Evolutionary conservation across 108 stramenopile genomes (phyloP), one percentile per base, ranked within the genome.

Genomic region (Cyclotella atomus): DNA sequence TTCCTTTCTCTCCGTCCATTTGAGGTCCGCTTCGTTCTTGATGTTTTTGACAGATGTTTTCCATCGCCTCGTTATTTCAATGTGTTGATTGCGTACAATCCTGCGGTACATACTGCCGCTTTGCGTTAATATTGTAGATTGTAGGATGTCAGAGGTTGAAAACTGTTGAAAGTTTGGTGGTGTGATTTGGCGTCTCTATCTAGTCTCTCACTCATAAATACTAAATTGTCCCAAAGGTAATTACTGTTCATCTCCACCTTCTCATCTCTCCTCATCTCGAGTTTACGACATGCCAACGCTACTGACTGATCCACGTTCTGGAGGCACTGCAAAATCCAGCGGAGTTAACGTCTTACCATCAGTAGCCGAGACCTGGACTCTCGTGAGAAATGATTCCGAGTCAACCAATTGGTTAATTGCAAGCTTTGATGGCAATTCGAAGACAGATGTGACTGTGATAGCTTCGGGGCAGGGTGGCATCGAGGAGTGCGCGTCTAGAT

Each of bases 301-400:
- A 30, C 83, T 89, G 60, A 93, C 92, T 29, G 92, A 93, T 76
- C 89, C 92, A 29, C 78, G 92, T 45, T 89, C 88, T 19, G 92
- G 87, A 17, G 85, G 85, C 23, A 73, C 86, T 32, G 88, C 88
- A 64, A 84, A 88, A 60, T 76, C 70, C 6, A 83, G 81, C 28
- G 93, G 89, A 25, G 93, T 94, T 59, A 90, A 88, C 62, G 87
- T 90, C 17, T 63, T 87, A 7, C 89, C 87, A 59, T 65, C 73
- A 27, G 55, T 66, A 41, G 19, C 52, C 33, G 32, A 60, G 67
- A 88, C 84, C 41, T 94, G 93, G 90, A 53, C 80, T 19, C 67
- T 88, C 73, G 82, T 91, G 16, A 88, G 93, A 2, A 86, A 91
- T 54, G 84, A 94, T 65, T 68, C 50, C 16, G 86, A 91, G 64